Evolutionary conservation across 2,329 filamentous ascomycete genomes (phyloP), one percentile per base, ranked within the genome.

Genomic region (Elsinoe ampelina): DNA sequence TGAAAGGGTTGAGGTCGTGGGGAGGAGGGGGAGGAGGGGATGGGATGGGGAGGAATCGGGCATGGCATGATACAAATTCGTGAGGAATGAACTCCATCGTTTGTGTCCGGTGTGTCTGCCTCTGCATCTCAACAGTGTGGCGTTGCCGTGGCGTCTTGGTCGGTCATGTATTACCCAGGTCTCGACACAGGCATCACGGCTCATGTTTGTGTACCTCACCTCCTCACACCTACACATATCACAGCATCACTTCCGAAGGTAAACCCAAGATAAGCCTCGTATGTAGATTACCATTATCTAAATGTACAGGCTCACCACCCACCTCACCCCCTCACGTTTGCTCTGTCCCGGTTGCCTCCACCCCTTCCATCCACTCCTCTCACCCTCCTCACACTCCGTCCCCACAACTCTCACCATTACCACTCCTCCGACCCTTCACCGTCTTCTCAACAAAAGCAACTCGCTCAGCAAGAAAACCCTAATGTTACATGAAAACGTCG

Each of bases 281-380:
- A 17, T 35, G 45, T 50, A 50, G 45, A 50, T 50, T 50, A 50
- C 45, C 45, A 36, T 50, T 50, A 50, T 34, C 45, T 50, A 50
- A 50, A 50, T 50, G 45, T 50, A 50, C 45, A 35, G 15, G 45
- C 45, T 35, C 20, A 48, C 30, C 45, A 50, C 45, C 34, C 41
- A 22, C 41, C 41, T 26, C 30, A 4, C 2, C 11, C 10, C 19
- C 19, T 45, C 8, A 5, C 19, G 13, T 22, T 26, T 42, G 15
- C 26, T 50, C 26, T 12, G 2, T 19, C 7, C 26, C 26, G 12
- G 5, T 5, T 50, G 17, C 26, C 26, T 15, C n/a, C 13, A 17
- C 17, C 30, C 2, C 26, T 35, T 11, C 15, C 20, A 8, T 35
- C 45, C 15, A 11, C 32, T 11, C 12, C 15, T 11, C 12, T 50